Base-by-base conservation (phyloP, 805 yeast genomes). In the Candida coquimbonensis region DNA sequence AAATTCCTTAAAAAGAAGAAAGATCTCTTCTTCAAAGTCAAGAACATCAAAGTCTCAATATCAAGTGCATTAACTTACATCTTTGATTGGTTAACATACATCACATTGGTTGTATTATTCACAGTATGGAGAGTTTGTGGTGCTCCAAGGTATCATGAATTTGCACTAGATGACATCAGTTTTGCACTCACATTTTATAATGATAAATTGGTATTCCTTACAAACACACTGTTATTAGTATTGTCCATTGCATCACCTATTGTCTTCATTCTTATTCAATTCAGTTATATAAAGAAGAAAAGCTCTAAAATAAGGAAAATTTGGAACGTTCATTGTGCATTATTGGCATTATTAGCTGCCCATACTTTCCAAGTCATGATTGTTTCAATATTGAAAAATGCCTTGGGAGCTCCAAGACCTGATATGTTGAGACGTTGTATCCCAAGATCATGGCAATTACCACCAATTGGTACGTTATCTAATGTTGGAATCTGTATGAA, bases 351-450 rank as follows among this genome's bases (percentile, higher is more conserved):
- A 25, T 40, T 64, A 38, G 76, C 71, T 1, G 60, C 71, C 8
- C 59, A 65, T 36, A 54, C 73, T 0, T 54, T 63, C 17, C 75
- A 72, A 46, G 52, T 69, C 21, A 44, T 67, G 40, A 49, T 68
- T 8, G 73, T 73, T 4, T 65, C 69, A 37, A 54, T 74, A 9
- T 56, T 78, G 45, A 77, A 78, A 59, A 74, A 75, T 54, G 57
- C 57, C 31, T 54, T 75, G 31, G 81, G 79, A 6, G 53, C 72
- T 19, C 77, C 72, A 17, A 60, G 81, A 43, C 82, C 82, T 0
- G 83, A 78, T 53, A 69, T 78, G 54, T 55, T 78, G 24, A 65
- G 68, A 19, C 60, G 83, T 39, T 78, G 82, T 52, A 46, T 60
- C 3, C 81, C 81, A 1, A 53, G 60, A 13, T 55, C 59, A 0